A percentile compares a stretch with the other conserved stretches of the same genome.
Conservation (phyloP, 2,329 filamentous ascomycete species). For the Mariannaea elegans region DNA sequence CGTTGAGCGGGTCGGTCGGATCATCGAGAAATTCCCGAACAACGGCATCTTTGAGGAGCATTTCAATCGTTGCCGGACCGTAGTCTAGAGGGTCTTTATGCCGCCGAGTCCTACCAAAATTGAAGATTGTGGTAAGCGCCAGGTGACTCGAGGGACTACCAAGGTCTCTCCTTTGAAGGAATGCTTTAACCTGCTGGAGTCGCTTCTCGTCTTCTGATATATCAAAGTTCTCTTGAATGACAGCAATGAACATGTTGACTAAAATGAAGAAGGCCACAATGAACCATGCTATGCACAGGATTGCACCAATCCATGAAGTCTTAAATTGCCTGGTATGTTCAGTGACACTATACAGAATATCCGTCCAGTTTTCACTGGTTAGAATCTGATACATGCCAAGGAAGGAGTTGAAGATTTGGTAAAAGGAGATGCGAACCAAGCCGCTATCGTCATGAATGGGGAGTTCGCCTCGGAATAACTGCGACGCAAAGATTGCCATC, state of each 20-base stretch:
- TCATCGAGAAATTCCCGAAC: conserved; percentile 93
- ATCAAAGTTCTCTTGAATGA: conserved; percentile 99
- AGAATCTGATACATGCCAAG: conserved; percentile 97
- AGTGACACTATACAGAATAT: conserved; percentile 84
- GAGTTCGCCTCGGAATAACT: conserved; percentile 90
- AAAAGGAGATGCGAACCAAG: conserved; percentile 78
- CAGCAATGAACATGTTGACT: conserved; percentile 99
- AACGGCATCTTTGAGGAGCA: conserved; percentile 95
- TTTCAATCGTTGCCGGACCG: conserved; percentile 90
- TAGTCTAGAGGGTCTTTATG: conserved; percentile 88
- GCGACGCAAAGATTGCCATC: conserved; percentile 89
- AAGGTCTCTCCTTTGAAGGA: conserved; percentile 89
- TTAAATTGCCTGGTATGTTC: conserved; percentile 69
- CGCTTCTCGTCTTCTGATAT: conserved; percentile 98
- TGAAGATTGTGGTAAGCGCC: conserved; percentile 76
- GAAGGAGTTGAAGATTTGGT: conserved; percentile 93
- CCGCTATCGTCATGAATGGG: conserved; percentile 69
- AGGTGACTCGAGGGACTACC: conserved; percentile 78
- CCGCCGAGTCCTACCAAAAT: conserved; percentile 66
- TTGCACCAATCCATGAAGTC: conserved; percentile 91
- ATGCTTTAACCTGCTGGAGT: conserved; percentile 93
- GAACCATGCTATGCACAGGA: conserved; percentile 95
- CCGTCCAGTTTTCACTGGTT: conserved; percentile 96
- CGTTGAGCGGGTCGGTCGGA: conserved; percentile 42
- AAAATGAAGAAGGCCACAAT: conserved; percentile 95